Conservation (phyloP, 2,329 filamentous ascomycete species). For the Colletotrichum zoysiae region DNA sequence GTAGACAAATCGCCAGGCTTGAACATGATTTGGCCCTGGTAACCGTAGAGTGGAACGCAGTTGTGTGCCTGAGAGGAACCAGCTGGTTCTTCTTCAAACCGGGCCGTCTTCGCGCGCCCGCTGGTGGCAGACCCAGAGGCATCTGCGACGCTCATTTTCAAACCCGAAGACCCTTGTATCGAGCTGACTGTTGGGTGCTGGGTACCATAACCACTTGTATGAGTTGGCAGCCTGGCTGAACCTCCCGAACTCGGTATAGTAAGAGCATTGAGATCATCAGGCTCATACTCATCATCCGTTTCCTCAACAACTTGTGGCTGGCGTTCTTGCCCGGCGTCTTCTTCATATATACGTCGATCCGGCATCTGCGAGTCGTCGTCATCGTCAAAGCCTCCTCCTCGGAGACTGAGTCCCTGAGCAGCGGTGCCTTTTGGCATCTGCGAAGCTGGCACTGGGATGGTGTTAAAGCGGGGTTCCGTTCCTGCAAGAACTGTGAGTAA, state of each 20-base stretch:
- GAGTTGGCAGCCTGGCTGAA: neutral
- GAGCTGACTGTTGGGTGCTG: neutral
- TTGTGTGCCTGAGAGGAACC: neutral
- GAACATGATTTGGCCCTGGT: slow-evolving; percentile 51
- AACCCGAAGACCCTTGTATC: neutral
- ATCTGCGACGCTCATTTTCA: too few species aligned
- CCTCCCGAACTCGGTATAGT: neutral
- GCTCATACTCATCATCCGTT: neutral
- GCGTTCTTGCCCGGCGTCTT: neutral
- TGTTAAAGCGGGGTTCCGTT: slow-evolving; percentile 35
- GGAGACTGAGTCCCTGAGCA: slow-evolving; percentile 15
- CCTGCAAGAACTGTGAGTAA: slow-evolving; percentile 31
- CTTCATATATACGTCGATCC: neutral
- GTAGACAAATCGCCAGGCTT: slow-evolving; percentile 42
- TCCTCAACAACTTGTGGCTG: neutral
- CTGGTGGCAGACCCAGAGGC: neutral
- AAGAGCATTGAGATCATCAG: neutral
- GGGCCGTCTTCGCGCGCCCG: neutral
- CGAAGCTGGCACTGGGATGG: slow-evolving; percentile 30
- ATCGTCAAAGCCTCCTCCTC: slow-evolving; percentile 24
- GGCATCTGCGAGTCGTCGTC: slow-evolving; percentile 13
- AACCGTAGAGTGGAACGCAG: slow-evolving; percentile 44
- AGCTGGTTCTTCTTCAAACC: neutral
- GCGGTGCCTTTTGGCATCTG: slow-evolving; percentile 9
- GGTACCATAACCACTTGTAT: neutral